Evolutionary conservation across 2,329 filamentous ascomycete genomes (phyloP), one percentile per base, ranked within the genome.

Genomic region (Penicillium sp.): DNA sequence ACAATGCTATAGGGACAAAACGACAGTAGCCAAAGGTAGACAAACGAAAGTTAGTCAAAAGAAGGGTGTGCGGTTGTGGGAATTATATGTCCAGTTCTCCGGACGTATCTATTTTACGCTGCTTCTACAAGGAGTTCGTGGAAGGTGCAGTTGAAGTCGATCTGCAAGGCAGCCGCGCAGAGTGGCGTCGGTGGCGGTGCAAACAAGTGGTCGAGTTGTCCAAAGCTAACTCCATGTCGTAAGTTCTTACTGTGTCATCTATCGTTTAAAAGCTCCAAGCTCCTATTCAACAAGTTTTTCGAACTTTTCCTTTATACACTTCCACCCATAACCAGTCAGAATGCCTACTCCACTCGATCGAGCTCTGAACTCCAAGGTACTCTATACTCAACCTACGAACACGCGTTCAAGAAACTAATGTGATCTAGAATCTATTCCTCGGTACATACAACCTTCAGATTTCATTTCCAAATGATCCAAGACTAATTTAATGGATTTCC

Each of bases 321-420:
- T 36, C 33, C 5, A 50, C 11, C n/a, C 10, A 28, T 30, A 16
- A n/a, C 28, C 9, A 20, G 38, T 35, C 44, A 60, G 67, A 8
- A 89, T 89, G 86, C 84, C 86, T 44, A 90, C 87, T 51, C 79
- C 80, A 27, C 70, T 90, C 3, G 87, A 90, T 66, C 82, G 79
- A 69, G 84, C 82, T 9, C 74, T 90, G 74, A 85, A 80, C 62
- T 89, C 87, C 48, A 87, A 86, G 77, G 87, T 88, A 74, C 51
- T 46, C 42, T 72, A 68, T 50, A 41, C 20, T 46, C 46, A 46
- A 45, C 46, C 30, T 25, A n/a, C 38, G 31, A 51, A 35, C 14
- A 11, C 35, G 16, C 16, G 16, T 40, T 16, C 22, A 30, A 50
- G 46, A 57, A 50, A 50, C 58, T 60, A 43, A 65, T 41, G 24